phyloP scores from a whole-genome alignment of 768 basidiomycete genomes.

The Auriscalpium vulgare region DNA sequence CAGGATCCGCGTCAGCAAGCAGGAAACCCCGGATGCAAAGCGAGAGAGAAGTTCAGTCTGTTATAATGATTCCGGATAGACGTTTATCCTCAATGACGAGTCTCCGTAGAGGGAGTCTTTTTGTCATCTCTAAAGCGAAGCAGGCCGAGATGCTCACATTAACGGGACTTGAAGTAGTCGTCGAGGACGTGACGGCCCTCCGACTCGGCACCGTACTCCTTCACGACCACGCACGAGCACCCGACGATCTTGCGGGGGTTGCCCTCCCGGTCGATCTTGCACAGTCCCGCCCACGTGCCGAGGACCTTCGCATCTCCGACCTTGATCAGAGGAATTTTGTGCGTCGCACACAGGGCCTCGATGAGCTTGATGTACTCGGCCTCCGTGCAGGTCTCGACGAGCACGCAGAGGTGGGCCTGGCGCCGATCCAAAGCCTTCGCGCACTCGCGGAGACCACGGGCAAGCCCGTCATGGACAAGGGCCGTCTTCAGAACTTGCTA shows the following conservation, averaged over 20 bases:
- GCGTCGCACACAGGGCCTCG: constrained; percentile 97
- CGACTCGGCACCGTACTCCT: constrained; percentile 92
- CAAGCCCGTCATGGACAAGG: constrained; percentile 95
- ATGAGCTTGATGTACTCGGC: constrained; percentile 99
- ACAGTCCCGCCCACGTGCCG: constrained; percentile 96
- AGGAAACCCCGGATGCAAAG: constrained; percentile 14
- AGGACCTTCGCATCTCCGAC: constrained; percentile 97
- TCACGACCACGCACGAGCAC: constrained; percentile 93
- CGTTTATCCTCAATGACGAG: constrained; percentile 57
- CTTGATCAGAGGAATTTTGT: constrained; percentile 99
- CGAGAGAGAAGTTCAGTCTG: constrained; percentile 46
- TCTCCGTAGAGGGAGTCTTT: constrained; percentile 92
- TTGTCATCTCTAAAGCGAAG: constrained; percentile 53
- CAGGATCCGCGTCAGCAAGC: no score
- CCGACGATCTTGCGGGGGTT: constrained; percentile 95
- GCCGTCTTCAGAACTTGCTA: constrained; percentile 99
- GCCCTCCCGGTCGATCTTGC: constrained; percentile 99
- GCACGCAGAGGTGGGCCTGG: constrained; percentile 96
- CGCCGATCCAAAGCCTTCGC: constrained; percentile 98
- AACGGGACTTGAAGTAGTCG: constrained; percentile 96
- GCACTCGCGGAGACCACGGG: constrained; percentile 94
- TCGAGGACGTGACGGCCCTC: constrained; percentile 91
- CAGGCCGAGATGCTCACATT: constrained; percentile 28
- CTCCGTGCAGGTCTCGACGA: constrained; percentile 98
- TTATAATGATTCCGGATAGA: constrained; percentile 88